A percentile compares a stretch with the other conserved stretches of the same genome.
phyloP scores from a whole-genome alignment of 1,139 yeast species.

The Yamadazyma oceani region DNA sequence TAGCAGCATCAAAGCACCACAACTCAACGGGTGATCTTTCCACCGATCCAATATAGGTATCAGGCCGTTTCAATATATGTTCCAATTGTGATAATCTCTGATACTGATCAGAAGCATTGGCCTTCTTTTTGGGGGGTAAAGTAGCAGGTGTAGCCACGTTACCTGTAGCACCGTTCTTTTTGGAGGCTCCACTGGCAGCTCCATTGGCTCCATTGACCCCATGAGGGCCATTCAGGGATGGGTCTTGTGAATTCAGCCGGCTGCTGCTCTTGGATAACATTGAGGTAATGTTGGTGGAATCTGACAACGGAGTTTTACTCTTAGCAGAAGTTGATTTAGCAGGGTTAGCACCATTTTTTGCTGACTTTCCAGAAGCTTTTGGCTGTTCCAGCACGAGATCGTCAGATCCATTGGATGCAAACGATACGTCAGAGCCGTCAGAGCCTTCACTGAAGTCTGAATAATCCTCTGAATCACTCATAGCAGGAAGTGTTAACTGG shows the following conservation, averaged over 20 bases:
- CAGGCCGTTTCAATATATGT: conserved; percentile 96
- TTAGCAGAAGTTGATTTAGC: conserved; percentile 2
- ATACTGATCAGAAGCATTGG: conserved; percentile 70
- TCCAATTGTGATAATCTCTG: conserved; percentile 93
- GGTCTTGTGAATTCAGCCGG: neutral
- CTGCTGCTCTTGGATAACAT: conserved; percentile 7
- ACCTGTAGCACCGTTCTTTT: conserved; percentile 4
- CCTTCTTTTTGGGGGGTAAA: conserved; percentile 7
- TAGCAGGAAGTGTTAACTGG: conserved; percentile 7
- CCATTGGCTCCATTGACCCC: too few species aligned
- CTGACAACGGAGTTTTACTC: conserved; percentile 22
- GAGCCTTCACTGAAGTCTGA: conserved; percentile 18
- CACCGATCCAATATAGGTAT: conserved; percentile 94
- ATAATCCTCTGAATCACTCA: conserved; percentile 21
- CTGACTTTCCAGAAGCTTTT: too few species aligned
- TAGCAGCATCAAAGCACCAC: conserved; percentile 80
- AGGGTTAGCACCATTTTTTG: too few species aligned
- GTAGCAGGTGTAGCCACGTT: conserved; percentile 5
- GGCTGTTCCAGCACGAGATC: conserved; percentile 4
- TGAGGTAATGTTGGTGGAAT: conserved; percentile 24
- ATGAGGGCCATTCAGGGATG: too few species aligned
- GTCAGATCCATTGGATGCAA: conserved; percentile 5
- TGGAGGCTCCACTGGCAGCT: too few species aligned
- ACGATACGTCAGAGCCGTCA: conserved; percentile 8
- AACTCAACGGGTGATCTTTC: conserved; percentile 76